Conservation (phyloP, 306 rosid genomes). For the Castanea crenata region DNA sequence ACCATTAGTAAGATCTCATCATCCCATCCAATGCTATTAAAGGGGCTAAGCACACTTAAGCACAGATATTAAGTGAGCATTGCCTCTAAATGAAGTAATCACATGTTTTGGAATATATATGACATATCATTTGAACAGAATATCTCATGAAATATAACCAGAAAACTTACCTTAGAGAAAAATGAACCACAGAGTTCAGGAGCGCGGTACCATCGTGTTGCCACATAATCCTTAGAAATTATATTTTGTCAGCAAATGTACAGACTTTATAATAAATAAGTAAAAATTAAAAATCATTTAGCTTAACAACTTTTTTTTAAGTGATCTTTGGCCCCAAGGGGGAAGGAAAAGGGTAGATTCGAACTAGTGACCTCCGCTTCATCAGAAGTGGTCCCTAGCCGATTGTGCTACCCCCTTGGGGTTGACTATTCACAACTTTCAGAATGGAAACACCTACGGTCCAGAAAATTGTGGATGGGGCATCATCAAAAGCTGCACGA, state of each 20-base stretch:
- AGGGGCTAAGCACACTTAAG: not conserved
- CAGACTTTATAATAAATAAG: not conserved
- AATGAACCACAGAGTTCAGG: constrained; percentile 78
- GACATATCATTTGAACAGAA: not conserved
- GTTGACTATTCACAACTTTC: not conserved
- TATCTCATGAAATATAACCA: not conserved
- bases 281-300: not conserved
- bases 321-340: too few relatives aligned
- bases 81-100: not conserved
- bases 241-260: constrained; percentile 4
- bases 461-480: constrained; percentile 69
- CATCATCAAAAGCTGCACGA: constrained; percentile 54
- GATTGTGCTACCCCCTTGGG: too few relatives aligned
- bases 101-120: not conserved
- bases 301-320: too few relatives aligned
- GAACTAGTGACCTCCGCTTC: too few relatives aligned
- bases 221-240: constrained; percentile 64
- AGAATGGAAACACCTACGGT: constrained; percentile 40
- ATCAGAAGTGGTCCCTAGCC: too few relatives aligned
- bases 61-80: not conserved
- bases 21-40: not conserved
- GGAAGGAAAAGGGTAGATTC: too few relatives aligned
- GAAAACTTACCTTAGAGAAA: constrained; percentile 52
- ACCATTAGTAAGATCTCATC: not conserved
- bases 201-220: constrained; percentile 78